Percentiles rank a stretch among this genome's conserved stretches.
Evolutionary conservation across 2,329 filamentous ascomycete genomes (phyloP).

Genomic region (Pseudocercospora pini-densiflorae): DNA sequence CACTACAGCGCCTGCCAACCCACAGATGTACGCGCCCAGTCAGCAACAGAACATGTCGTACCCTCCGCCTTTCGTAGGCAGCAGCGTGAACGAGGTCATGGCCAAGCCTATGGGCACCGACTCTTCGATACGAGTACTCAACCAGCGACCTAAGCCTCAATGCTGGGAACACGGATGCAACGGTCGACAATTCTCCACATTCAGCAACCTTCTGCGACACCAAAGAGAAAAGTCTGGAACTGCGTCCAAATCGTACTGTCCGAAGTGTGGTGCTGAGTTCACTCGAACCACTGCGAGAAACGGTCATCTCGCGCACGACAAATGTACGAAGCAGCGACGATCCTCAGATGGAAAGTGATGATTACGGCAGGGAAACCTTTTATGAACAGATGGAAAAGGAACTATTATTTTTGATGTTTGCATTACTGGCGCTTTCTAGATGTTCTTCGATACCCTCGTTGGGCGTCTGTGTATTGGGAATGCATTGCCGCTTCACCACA

Average conservation of each 20-base stretch:
- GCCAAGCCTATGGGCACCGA: conserved; percentile 30
- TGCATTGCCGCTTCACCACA: not conserved
- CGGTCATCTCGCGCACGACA: conserved; percentile 83
- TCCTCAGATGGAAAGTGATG: conserved; percentile 44
- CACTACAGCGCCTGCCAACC: conserved; percentile 31
- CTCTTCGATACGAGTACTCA: conserved; percentile 40
- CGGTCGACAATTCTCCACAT: conserved; percentile 92
- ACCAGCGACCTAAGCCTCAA: conserved; percentile 75
- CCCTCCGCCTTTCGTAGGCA: conserved; percentile 33
- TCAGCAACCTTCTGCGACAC: conserved; percentile 90
- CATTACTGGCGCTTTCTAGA: conserved; percentile 8
- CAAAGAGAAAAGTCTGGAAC: conserved; percentile 94
- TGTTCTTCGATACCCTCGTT: conserved; percentile 15
- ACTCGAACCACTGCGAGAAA: conserved; percentile 88
- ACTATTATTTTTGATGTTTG: not conserved
- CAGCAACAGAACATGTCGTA: conserved; percentile 26
- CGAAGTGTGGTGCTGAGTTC: conserved; percentile 90
- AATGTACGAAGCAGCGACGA: conserved; percentile 76
- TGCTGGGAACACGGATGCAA: conserved; percentile 99
- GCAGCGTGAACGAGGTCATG: conserved; percentile 30
- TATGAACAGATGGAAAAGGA: conserved; percentile 3
- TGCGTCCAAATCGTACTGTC: conserved; percentile 84
- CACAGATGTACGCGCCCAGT: conserved; percentile 32
- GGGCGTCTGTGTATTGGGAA: conserved; percentile 11
- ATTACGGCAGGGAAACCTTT: not conserved